Base-by-base conservation (phyloP, 2,329 filamentous ascomycete genomes). In the Cyanodermella asteris region DNA sequence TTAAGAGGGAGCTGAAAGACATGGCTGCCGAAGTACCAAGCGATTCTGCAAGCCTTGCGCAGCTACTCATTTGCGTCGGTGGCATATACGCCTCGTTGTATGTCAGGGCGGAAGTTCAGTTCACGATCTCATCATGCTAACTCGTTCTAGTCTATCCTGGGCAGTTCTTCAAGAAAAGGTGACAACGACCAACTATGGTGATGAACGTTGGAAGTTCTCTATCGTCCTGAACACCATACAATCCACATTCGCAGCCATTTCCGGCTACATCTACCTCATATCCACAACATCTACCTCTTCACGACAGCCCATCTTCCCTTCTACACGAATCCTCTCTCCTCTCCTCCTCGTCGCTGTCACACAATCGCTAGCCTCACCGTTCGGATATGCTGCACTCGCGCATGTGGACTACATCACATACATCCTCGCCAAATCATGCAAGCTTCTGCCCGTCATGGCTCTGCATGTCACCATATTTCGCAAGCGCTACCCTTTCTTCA, bases 341-440 rank as follows among this genome's bases (percentile, higher is more conserved):
- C 62, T 97, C 22, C 49, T 78, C 31, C 66, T 94, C 30, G 80
- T 97, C 30, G 78, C 81, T 36, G 51, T 93, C 28, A 91, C 81
- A 4, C 75, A 70, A 39, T 81, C 78, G 4, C 72, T 94, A 26
- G 81, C 84, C 19, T 81, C 74, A n/a, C 84, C 84, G 3, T 93
- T 93, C 43, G 87, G 84, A 38, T 94, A 94, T 51, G 82, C 87
- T 24, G 75, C 71, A 30, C 69, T 94, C 25, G 71, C 74, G 18
- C 81, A 94, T 48, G 81, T 94, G 50, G 87, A 94, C 63, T 94
- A 94, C 53, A 78, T 94, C 42, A 93, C 87, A 16, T 94, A 91
- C 53, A 77, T 93, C 38, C 73, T 97, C 20, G 84, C 87, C 38
- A 94, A 97, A 54, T 82, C 74, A 39, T 97, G 87, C 72, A 97